Percentiles rank a stretch among this genome's conserved stretches.
These are phyloP conservation scores for Calycina herbarum DNA, from an alignment of 2,329 filamentous ascomycete genomes.

Conservation along the genomic window DNA sequence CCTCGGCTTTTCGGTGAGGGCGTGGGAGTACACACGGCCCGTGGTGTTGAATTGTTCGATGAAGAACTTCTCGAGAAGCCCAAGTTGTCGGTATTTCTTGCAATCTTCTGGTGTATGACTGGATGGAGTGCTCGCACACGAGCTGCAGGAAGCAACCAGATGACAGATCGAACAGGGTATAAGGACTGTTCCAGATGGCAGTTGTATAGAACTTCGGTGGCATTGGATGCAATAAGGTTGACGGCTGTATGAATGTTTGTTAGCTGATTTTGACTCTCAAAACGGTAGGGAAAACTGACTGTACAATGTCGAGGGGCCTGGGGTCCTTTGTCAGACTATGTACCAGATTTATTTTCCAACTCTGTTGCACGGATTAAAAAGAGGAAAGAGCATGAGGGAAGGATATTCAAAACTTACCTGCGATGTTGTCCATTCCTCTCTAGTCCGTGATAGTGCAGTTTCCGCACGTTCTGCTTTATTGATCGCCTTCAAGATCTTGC, in stretches of 20 bases:
- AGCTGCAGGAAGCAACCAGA: background rate
- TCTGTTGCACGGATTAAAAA: background rate
- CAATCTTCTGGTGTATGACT: background rate
- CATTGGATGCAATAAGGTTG: conserved; percentile 2
- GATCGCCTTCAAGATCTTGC: background rate
- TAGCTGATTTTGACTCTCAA: background rate
- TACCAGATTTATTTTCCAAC: background rate
- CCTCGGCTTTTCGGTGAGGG: background rate
- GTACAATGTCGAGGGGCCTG: background rate
- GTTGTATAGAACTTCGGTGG: background rate
- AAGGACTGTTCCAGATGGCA: background rate
- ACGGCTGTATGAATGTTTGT: background rate
- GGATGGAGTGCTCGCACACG: background rate
- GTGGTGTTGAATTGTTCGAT: conserved; percentile 1
- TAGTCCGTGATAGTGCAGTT: background rate
- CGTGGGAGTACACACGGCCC: background rate
- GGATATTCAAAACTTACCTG: background rate
- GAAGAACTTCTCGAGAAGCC: background rate
- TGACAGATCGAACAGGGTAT: background rate
- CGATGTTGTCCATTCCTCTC: background rate
- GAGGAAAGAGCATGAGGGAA: background rate
- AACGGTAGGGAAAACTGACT: background rate
- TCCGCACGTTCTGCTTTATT: background rate
- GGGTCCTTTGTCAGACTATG: background rate
- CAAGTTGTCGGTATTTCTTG: background rate